Conservation (phyloP, 2,329 filamentous ascomycete genomes). For the Colletotrichum sp. region DNA sequence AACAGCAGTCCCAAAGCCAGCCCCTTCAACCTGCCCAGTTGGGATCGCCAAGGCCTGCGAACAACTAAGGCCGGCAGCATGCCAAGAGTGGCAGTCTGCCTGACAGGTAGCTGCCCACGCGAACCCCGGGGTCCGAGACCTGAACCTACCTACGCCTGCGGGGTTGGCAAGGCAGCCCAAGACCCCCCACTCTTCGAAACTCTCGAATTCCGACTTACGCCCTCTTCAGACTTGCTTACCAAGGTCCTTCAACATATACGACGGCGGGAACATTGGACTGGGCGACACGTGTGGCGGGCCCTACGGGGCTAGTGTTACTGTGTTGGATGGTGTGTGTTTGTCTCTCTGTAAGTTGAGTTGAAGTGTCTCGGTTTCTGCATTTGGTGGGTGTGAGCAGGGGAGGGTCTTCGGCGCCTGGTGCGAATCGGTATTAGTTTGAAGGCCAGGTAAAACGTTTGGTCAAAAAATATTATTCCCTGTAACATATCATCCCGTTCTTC, state of each 20-base stretch:
- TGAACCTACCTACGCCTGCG: background rate
- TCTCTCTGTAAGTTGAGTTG: background rate
- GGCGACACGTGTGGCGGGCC: background rate
- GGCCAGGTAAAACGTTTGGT: constrained; percentile 5
- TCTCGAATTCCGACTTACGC: background rate
- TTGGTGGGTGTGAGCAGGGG: background rate
- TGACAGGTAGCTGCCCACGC: background rate
- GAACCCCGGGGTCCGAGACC: background rate
- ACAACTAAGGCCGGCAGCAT: background rate
- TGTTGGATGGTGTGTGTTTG: background rate
- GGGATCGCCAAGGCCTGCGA: background rate
- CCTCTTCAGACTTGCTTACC: background rate
- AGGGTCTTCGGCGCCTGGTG: background rate
- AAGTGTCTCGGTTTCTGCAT: background rate
- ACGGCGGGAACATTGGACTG: background rate
- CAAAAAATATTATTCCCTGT: constrained; percentile 6
- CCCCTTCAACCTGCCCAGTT: background rate
- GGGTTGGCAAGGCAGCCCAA: background rate
- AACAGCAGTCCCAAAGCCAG: background rate
- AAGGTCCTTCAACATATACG: background rate
- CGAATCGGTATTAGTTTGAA: background rate
- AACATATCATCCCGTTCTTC: background rate
- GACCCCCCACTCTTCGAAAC: background rate
- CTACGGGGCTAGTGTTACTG: background rate
- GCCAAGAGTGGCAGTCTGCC: background rate